These are phyloP conservation scores for Aspergillus pseudotamarii DNA, from an alignment of 2,329 filamentous ascomycete genomes.

Conservation along the genomic window DNA sequence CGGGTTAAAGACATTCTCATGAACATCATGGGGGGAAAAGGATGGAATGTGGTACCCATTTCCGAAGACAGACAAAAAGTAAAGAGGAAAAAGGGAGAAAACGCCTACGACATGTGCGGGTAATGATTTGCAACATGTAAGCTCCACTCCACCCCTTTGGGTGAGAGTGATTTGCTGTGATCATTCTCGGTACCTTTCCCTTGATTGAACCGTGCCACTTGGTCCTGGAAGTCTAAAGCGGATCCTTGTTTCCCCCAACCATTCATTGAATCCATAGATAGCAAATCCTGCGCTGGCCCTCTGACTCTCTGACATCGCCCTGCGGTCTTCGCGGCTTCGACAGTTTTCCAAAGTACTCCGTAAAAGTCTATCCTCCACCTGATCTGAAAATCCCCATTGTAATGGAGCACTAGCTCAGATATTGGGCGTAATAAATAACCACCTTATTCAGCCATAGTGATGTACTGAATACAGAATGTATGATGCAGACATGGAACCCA, in stretches of 20 bases:
- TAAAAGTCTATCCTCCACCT: slow-evolving; percentile 14
- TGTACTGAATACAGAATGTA: not conserved
- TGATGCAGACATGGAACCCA: not conserved
- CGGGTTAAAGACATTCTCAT: not conserved
- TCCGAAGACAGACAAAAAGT: slow-evolving; percentile 23
- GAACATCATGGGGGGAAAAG: slow-evolving; percentile 3
- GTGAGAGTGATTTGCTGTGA: slow-evolving; percentile 17
- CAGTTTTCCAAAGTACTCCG: slow-evolving; percentile 12
- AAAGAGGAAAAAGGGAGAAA: not conserved
- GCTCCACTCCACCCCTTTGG: slow-evolving; percentile 10
- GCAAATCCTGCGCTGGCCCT: slow-evolving; percentile 11
- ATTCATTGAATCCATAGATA: not conserved
- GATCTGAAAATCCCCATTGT: slow-evolving; percentile 3
- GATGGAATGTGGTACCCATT: slow-evolving; percentile 17
- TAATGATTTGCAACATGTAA: slow-evolving; percentile 26
- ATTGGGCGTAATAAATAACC: not conserved
- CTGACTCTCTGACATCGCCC: not conserved
- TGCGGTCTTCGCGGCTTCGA: slow-evolving; percentile 18
- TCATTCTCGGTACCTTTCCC: slow-evolving; percentile 20
- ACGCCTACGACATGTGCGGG: slow-evolving; percentile 22
- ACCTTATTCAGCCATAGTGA: not conserved
- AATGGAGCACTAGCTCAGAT: not conserved
- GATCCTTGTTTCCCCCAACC: slow-evolving; percentile 14
- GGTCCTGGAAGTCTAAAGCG: slow-evolving; percentile 4
- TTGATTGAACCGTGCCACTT: slow-evolving; percentile 26